Evolutionary conservation across 1,284 basidiomycete genomes (phyloP).

Genomic region (Ceratobasidium theobromae): DNA sequence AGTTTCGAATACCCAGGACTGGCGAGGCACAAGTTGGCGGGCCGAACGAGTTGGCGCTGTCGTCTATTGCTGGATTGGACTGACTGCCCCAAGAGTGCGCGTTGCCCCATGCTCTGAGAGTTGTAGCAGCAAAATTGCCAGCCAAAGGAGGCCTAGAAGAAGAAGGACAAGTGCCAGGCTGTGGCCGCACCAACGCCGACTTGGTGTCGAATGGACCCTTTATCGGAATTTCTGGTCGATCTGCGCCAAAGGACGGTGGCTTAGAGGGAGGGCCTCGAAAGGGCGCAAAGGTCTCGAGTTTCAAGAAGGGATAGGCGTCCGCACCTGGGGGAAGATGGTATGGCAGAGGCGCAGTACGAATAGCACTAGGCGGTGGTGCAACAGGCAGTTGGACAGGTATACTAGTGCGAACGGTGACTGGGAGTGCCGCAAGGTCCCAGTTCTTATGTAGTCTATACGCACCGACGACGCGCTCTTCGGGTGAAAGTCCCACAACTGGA

Average conservation of each 20-base stretch:
- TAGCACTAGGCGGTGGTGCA: background rate
- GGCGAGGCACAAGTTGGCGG: background rate
- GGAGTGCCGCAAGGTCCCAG: conserved; percentile 22
- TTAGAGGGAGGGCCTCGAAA: conserved; percentile 20
- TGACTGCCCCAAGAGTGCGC: no score
- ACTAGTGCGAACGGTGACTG: background rate
- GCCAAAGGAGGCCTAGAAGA: no score
- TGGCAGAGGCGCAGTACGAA: background rate
- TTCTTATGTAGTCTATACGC: conserved; percentile 15
- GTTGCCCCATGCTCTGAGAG: no score
- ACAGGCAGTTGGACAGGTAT: background rate
- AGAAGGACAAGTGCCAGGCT: no score
- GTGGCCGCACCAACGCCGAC: no score
- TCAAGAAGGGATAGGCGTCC: conserved; percentile 22
- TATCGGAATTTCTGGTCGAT: background rate
- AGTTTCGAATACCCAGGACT: no score
- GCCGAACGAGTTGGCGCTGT: background rate
- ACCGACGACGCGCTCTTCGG: conserved; percentile 6
- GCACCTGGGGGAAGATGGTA: conserved; percentile 29
- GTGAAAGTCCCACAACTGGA: background rate
- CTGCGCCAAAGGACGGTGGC: conserved; percentile 12
- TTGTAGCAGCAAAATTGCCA: no score
- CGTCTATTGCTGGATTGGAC: no score
- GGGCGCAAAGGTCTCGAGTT: conserved; percentile 21
- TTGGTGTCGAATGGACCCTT: no score